These are phyloP conservation scores for Ophiostoma montium DNA, from an alignment of 2,329 filamentous ascomycete species.

Conservation along the genomic window DNA sequence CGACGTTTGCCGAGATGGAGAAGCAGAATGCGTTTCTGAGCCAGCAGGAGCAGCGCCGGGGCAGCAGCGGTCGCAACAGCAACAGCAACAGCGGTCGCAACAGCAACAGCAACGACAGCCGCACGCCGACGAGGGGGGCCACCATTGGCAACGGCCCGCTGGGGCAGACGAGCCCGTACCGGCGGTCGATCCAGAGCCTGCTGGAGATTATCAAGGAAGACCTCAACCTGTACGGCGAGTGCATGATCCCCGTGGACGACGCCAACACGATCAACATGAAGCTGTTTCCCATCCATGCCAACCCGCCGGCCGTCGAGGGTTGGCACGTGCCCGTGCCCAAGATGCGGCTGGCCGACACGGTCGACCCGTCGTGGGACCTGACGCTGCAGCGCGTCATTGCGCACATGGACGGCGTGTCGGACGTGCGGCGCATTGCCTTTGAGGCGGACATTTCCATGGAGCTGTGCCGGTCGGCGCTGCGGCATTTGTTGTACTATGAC, in stretches of 20 bases:
- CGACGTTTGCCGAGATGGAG: slow-evolving; percentile 78
- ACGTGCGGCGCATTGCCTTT: slow-evolving; percentile 73
- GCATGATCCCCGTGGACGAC: slow-evolving; percentile 95
- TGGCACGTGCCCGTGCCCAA: slow-evolving; percentile 83
- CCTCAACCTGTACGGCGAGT: slow-evolving; percentile 92
- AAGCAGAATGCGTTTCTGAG: slow-evolving; percentile 79
- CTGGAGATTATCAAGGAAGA: slow-evolving; percentile 74
- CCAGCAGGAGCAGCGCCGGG: slow-evolving; percentile 22
- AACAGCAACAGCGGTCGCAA: background rate
- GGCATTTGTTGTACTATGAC: slow-evolving; percentile 86
- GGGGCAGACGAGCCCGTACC: slow-evolving; percentile 13
- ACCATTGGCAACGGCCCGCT: slow-evolving; percentile 18
- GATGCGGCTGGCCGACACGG: slow-evolving; percentile 48
- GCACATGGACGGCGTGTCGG: slow-evolving; percentile 81
- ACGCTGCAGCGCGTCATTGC: slow-evolving; percentile 68
- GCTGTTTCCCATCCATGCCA: slow-evolving; percentile 70
- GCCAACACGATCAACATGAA: slow-evolving; percentile 95
- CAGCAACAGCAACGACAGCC: slow-evolving; percentile 20
- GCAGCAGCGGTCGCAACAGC: background rate
- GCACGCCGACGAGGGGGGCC: too few relatives aligned
- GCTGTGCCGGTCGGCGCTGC: slow-evolving; percentile 72
- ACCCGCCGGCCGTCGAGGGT: slow-evolving; percentile 62
- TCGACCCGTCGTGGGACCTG: slow-evolving; percentile 59
- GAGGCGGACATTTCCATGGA: slow-evolving; percentile 76
- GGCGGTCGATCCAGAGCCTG: slow-evolving; percentile 67